Conservation (phyloP, 2,329 filamentous ascomycete species). For the Botrytis elliptica region DNA sequence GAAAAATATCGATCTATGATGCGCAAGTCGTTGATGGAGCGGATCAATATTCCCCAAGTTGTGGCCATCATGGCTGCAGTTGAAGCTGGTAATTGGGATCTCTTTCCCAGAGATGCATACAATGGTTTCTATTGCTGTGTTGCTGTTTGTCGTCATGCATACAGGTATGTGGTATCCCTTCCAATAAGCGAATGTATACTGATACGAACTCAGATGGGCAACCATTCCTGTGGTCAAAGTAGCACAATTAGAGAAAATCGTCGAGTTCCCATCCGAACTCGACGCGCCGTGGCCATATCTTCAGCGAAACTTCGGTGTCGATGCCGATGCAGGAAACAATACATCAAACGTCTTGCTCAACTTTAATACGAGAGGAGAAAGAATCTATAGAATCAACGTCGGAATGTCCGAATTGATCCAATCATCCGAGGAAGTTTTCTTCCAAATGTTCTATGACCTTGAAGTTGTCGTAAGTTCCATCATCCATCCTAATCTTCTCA, state of each 20-base stretch:
- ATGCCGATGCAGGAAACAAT: constrained; percentile 14
- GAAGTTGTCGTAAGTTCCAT: constrained; percentile 14
- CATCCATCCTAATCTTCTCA: background rate
- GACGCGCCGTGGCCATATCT: constrained; percentile 15
- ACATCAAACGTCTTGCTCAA: constrained; percentile 11
- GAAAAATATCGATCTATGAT: constrained; percentile 7
- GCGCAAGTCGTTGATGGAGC: background rate
- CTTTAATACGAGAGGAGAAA: constrained; percentile 9
- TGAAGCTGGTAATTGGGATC: constrained; percentile 5
- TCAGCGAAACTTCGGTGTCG: constrained; percentile 15
- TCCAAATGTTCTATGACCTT: constrained; percentile 19
- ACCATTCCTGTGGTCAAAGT: constrained; percentile 19
- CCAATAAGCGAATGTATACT: background rate
- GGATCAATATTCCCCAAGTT: background rate
- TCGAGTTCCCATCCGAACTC: constrained; percentile 16
- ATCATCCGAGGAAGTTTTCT: constrained; percentile 20
- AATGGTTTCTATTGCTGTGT: constrained; percentile 18
- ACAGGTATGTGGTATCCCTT: background rate
- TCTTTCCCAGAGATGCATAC: constrained; percentile 12
- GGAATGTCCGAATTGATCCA: constrained; percentile 10
- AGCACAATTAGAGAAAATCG: constrained; percentile 10
- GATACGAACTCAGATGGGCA: background rate
- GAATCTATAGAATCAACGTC: constrained; percentile 14
- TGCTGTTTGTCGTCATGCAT: constrained; percentile 19
- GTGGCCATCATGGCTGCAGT: background rate